These are phyloP conservation scores for Alternaria sp. DNA, from an alignment of 2,329 filamentous ascomycete genomes.

Conservation along the genomic window DNA sequence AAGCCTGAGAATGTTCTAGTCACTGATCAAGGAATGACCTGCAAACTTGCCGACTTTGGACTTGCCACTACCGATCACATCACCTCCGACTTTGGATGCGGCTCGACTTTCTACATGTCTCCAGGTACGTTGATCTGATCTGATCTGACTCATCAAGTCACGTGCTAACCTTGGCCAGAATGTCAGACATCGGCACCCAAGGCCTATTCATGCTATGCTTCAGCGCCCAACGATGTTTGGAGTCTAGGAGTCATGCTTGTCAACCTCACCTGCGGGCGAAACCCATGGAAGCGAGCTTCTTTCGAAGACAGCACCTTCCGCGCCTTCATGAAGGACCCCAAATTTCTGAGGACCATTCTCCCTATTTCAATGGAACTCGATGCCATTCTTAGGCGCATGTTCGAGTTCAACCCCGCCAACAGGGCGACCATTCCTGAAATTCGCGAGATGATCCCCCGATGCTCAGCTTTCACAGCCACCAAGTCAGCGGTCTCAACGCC, in stretches of 20 bases:
- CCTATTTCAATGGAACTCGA: constrained; percentile 91
- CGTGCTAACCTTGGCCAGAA: constrained; percentile 66
- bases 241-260: constrained; percentile 97
- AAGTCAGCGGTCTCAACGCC: constrained; percentile 55
- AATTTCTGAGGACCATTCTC: constrained; percentile 91
- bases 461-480: constrained; percentile 73
- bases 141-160: constrained; percentile 16
- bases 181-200: constrained; percentile 80
- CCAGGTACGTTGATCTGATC: constrained; percentile 74
- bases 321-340: constrained; percentile 82
- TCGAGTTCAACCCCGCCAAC: constrained; percentile 82
- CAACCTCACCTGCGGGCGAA: constrained; percentile 96
- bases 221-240: constrained; percentile 96
- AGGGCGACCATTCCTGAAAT: constrained; percentile 84
- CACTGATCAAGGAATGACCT: constrained; percentile 83
- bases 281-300: constrained; percentile 98
- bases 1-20: constrained; percentile 99
- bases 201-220: constrained; percentile 80
- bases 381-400: constrained; percentile 84
- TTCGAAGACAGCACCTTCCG: constrained; percentile 93
- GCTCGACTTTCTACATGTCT: constrained; percentile 99
- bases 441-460: constrained; percentile 76
- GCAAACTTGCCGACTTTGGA: constrained; percentile 97
- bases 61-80: constrained; percentile 83
- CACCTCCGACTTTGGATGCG: constrained; percentile 95